Evolutionary conservation across 805 yeast species (phyloP), one percentile per base, ranked within the genome.

Genomic region (Zygosaccharomyces kombuchaensis): DNA sequence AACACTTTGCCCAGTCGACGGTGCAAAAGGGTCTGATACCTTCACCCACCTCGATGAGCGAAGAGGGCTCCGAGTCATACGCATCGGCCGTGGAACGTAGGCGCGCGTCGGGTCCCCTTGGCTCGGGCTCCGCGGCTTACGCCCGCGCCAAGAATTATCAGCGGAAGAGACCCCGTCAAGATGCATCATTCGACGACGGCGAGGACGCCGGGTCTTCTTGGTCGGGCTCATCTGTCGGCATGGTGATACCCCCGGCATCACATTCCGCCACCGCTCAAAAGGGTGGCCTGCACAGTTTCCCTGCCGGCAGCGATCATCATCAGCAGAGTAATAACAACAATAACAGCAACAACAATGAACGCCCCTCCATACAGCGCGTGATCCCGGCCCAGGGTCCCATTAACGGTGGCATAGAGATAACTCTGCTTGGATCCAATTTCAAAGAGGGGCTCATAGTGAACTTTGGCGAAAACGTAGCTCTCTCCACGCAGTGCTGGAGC

Each of bases 371-470:
- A 43, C 91, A 88, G 63, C 75, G 96, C 47, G 84, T 93, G 9
- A 90, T 93, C 47, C 99, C 99, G 1, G 84, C 95, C 0, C 93
- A 87, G 63, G 99, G 99, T 2, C 96, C 97, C 8, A 77, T 89
- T 9, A 76, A 96, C 52, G 99, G 99, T 54, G 99, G 99, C 13
- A 83, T 90, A 35, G 99, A 93, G 64, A 87, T 93, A 6, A 93
- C 99, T 0, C 69, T 93, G 40, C 71, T 93, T 36, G 99, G 99
- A 2, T 76, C 82, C 40, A 86, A 88, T 48, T 93, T 93, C 73
- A 80, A 82, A 44, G 85, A 84, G 13, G 96, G 95, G 0, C 70
- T 91, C 47, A 71, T 73, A 19, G 96, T 91, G 12, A 84, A 84
- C 66, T 93, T 93, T 68, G 99, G 99, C 27, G 80, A 83, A 9